phyloP scores from a whole-genome alignment of 805 yeast genomes.

The Teunomyces stri region DNA sequence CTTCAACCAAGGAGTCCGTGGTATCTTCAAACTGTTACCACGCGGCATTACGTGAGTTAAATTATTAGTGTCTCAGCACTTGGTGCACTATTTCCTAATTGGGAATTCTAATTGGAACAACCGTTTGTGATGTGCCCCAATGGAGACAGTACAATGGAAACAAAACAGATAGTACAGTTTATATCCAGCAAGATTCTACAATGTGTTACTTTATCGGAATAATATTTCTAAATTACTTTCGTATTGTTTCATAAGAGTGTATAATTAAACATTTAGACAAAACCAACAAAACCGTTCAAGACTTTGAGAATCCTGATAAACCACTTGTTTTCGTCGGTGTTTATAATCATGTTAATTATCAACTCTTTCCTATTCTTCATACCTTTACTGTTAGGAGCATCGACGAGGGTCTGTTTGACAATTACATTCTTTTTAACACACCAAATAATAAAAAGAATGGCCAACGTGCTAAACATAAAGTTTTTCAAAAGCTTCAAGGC shows the following conservation, averaged over 20 bases:
- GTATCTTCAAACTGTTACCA: too few species aligned
- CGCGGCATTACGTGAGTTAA: too few species aligned
- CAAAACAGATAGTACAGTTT: background rate
- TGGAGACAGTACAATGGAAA: background rate
- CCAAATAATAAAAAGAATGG: slow-evolving; percentile 41
- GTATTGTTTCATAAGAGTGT: background rate
- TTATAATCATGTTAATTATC: slow-evolving; percentile 41
- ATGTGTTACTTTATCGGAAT: too few species aligned
- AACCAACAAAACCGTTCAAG: slow-evolving; percentile 42
- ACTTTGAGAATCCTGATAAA: slow-evolving; percentile 36
- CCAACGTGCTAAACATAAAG: slow-evolving; percentile 33
- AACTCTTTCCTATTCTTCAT: slow-evolving; percentile 32
- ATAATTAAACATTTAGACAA: slow-evolving; percentile 21
- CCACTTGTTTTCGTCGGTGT: slow-evolving; percentile 45
- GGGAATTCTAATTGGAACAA: background rate
- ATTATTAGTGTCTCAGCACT: too few species aligned
- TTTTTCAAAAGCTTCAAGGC: slow-evolving; percentile 29
- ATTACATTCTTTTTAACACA: slow-evolving; percentile 39
- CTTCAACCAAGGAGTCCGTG: background rate
- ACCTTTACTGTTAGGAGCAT: slow-evolving; percentile 20
- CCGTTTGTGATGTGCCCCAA: background rate
- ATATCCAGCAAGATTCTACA: too few species aligned
- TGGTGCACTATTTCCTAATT: background rate
- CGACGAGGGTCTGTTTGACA: slow-evolving; percentile 39
- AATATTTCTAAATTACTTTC: background rate